Evolutionary conservation across 208 protist genomes (phyloP).

Genomic region (Trypanosoma mega): DNA sequence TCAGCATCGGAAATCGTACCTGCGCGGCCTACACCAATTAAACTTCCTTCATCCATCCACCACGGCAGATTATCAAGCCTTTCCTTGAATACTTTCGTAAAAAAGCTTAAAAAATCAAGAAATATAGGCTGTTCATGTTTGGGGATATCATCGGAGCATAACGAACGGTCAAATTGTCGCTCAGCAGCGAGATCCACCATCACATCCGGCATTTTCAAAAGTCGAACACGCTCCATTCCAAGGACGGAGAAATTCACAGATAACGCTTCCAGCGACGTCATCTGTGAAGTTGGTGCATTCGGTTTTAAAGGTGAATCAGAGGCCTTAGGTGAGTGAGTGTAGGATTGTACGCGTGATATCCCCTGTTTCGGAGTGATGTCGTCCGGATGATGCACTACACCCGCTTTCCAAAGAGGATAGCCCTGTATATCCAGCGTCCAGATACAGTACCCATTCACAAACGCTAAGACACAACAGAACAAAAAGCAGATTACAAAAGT

Average conservation of each 20-base stretch:
- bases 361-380: too few species aligned
- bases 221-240: not conserved
- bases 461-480: too few species aligned
- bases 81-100: conserved; percentile 10
- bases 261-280: not conserved
- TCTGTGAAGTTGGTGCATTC: too few species aligned
- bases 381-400: too few species aligned
- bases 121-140: conserved; percentile 3
- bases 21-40: conserved; percentile 27
- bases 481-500: too few species aligned
- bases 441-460: too few species aligned
- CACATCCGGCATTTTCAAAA: conserved; percentile 1
- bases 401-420: too few species aligned
- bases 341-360: too few species aligned
- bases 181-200: conserved; percentile 7
- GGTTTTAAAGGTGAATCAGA: too few species aligned
- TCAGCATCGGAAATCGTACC: conserved; percentile 28
- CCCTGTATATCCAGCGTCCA: too few species aligned
- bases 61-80: conserved; percentile 26
- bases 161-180: not conserved
- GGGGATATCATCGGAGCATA: conserved; percentile 1
- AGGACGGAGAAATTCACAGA: conserved; percentile 1
- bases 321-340: too few species aligned
- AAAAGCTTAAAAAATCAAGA: conserved; percentile 17
- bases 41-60: conserved; percentile 35